Base-by-base conservation (phyloP, 1,139 yeast genomes). In the Meyerozyma carpophila region DNA sequence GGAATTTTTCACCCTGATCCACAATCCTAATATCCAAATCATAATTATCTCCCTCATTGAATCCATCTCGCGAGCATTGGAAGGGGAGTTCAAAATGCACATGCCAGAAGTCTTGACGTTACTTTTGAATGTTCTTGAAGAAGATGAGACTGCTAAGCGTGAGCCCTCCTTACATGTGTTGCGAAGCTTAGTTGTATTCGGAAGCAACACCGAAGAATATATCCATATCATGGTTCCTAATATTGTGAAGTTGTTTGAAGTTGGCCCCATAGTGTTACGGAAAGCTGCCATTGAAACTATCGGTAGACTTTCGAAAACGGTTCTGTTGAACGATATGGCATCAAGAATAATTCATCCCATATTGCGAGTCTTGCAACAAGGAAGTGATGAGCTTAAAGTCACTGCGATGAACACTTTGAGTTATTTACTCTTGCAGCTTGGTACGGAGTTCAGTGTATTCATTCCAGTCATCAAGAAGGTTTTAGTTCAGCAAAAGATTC, bases 291-390 rank as follows among this genome's bases (percentile, higher is more conserved):
- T 94, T 45, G 87, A 85, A 45, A 82, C 96, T 0, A 72, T 93
- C 36, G 97, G 97, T 1, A 84, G 87, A 54, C 63, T 94, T 24
- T 82, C 96, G 2, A 81, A 81, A 53, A 77, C 75, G 36, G 85
- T 91, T 3, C 77, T 83, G 52, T 67, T 94, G 47, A 82, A 81
- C 47, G 98, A 93, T 55, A 85, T 90, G 90, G 84, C 96, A 0
- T 86, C 97, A 2, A 72, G 96, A 51, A 87, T 93, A 39, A 79
- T 94, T 28, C 97, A 93, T 55, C 95, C 98, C 0, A 64, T 94
- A 14, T 66, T 91, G 9, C 68, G 98, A 45, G 84, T 90, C 0
- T 66, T 93, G 40, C 41, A 42, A 14, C 48, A 45, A 51, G 72
- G 66, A 10, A 78, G 75, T 47, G 85, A 79, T n/a, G 95, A 84